Base-by-base conservation (phyloP, 225 moss, liverwort and hornwort species). In the Sphagnum contortum region DNA sequence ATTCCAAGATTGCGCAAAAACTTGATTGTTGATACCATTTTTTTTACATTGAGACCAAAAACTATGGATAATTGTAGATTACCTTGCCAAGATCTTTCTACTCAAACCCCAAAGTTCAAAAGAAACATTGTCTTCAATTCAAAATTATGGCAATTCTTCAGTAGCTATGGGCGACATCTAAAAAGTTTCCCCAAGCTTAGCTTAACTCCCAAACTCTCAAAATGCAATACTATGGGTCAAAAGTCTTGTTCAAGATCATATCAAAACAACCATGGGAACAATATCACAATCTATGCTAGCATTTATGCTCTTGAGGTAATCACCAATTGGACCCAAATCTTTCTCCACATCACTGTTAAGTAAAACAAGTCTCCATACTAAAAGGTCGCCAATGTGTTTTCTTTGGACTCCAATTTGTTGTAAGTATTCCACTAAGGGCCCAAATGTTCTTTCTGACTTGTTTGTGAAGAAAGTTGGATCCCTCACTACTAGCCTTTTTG, bases 161-260 rank as follows among this genome's bases (percentile, higher is more conserved):
- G 51, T 8, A 86, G 68, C 47, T 73, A 79, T 49, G 86, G 86
- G 71, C 82, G 82, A 51, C 82, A 71, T 54, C 82, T 74, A 64
- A 86, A 82, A 47, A 86, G 62, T 63, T 86, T 86, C 46, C 86
- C 86, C 76, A 74, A 73, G 68, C 62, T 44, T 3, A 72, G 68
- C 62, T 82, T 65, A 9, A 86, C 72, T 14, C 86, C 86, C 8
- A 82, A 55, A 14, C 68, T 71, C 50, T 86, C 76, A 11, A 86
- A 68, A 64, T 79, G 74, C 12, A 65, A 66, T 50, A 86, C 76
- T 3, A 79, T 80, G 48, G 86, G 86, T 47, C 77, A 76, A 64
- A 86, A 82, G 64, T 82, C 85, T 74, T 85, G 56, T 49, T 86
- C 82, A 66, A 86, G 62, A 69, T 71, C 68, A 65, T 82, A 86